A percentile compares a stretch with the other conserved stretches of the same genome.
phyloP scores from a whole-genome alignment of 345 rosid genomes.

The Streptanthus diversifolius region DNA sequence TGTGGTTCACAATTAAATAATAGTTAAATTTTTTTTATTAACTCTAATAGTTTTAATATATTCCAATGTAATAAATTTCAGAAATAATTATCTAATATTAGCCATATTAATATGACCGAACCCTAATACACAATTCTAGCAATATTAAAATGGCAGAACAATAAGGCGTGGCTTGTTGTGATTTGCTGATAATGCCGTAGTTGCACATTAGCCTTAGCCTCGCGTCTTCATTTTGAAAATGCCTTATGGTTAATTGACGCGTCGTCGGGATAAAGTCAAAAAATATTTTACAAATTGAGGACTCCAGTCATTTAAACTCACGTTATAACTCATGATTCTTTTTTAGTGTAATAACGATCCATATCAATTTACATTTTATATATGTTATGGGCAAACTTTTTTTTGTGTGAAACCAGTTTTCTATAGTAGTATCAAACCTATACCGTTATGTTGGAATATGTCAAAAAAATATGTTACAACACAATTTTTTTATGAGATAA shows the following conservation, averaged over 20 bases:
- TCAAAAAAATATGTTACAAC: background rate
- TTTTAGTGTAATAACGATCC: background rate
- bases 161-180: background rate
- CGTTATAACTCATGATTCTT: background rate
- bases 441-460: background rate
- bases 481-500: too few relatives aligned
- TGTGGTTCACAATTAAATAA: too few relatives aligned
- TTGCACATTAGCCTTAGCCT: conserved; percentile 34
- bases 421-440: background rate
- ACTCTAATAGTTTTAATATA: too few relatives aligned
- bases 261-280: conserved; percentile 27
- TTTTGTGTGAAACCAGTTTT: background rate
- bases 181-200: background rate
- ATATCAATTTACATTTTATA: background rate
- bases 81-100: too few relatives aligned
- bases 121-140: too few relatives aligned
- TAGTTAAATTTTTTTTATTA: too few relatives aligned
- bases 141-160: too few relatives aligned
- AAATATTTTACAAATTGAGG: background rate
- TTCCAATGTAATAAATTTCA: too few relatives aligned
- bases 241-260: conserved; percentile 13
- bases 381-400: background rate
- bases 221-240: conserved; percentile 23
- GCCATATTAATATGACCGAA: too few relatives aligned
- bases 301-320: background rate